These are phyloP conservation scores for Chionographis japonica DNA, from an alignment of 106 monocot genomes.

Conservation along the genomic window DNA sequence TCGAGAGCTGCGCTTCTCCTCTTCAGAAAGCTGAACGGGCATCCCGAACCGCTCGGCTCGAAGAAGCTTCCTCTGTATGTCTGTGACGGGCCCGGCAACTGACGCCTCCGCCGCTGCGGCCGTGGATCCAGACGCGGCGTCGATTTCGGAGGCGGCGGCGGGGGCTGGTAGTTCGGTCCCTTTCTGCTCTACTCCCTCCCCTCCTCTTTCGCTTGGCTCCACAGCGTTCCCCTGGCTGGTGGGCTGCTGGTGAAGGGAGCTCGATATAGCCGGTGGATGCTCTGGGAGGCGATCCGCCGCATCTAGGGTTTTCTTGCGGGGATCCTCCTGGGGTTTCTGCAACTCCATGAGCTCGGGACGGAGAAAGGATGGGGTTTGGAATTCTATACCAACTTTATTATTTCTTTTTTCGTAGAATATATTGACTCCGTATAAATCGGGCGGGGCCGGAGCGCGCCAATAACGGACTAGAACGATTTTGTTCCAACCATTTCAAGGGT, in stretches of 20 bases:
- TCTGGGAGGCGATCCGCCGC: background rate
- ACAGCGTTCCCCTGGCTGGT: background rate
- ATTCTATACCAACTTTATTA: too few species aligned
- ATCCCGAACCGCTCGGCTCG: constrained; percentile 68
- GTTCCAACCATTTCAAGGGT: too few species aligned
- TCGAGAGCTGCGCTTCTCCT: constrained; percentile 73
- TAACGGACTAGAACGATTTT: too few species aligned
- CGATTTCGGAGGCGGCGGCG: constrained; percentile 3
- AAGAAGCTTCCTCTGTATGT: constrained; percentile 66
- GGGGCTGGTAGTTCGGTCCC: background rate
- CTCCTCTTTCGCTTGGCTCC: background rate
- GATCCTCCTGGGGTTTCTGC: constrained; percentile 8
- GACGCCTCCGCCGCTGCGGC: constrained; percentile 5
- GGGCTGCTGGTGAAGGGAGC: background rate
- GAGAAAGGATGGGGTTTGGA: background rate
- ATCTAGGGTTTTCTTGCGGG: constrained; percentile 23
- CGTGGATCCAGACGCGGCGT: constrained; percentile 1
- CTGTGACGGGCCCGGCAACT: constrained; percentile 11
- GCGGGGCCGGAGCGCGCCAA: too few species aligned
- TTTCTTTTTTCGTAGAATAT: too few species aligned
- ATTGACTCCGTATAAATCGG: too few species aligned
- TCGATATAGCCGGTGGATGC: background rate
- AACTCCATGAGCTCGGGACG: constrained; percentile 13
- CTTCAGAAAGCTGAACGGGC: constrained; percentile 57
- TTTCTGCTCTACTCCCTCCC: constrained; percentile 5